Evolutionary conservation across 768 basidiomycete genomes (phyloP).

Genomic region (Hirschioporus abietinus): DNA sequence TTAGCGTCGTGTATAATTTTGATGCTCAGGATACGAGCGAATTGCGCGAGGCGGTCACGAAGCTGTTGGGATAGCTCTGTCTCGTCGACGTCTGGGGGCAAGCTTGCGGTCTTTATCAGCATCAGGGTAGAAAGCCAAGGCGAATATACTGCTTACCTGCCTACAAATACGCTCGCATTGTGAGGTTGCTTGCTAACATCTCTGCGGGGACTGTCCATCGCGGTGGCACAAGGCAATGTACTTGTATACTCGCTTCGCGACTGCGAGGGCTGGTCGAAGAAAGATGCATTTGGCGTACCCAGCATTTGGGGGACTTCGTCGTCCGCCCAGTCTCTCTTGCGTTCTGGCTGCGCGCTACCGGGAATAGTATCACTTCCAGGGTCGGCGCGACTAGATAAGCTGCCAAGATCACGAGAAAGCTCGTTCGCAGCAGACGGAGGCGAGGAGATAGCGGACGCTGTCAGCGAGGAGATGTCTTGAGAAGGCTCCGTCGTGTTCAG

Average conservation of each 20-base stretch:
- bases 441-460: slow-evolving; percentile 12
- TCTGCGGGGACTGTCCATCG: neutral
- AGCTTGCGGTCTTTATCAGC: slow-evolving; percentile 34
- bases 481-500: slow-evolving; percentile 44
- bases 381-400: slow-evolving; percentile 26
- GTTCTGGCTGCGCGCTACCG: neutral
- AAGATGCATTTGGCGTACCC: neutral
- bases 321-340: neutral
- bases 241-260: neutral
- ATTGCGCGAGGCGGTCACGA: slow-evolving; percentile 59
- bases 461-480: slow-evolving; percentile 26
- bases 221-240: slow-evolving; percentile 1
- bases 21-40: slow-evolving; percentile 60
- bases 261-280: neutral
- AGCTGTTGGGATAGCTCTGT: slow-evolving; percentile 56
- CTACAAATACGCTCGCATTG: slow-evolving; percentile 80
- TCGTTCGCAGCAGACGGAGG: slow-evolving; percentile 13
- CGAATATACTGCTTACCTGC: slow-evolving; percentile 46
- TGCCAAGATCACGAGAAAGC: slow-evolving; percentile 18
- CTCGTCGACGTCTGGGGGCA: slow-evolving; percentile 66
- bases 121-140: slow-evolving; percentile 7
- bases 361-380: slow-evolving; percentile 5
- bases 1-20: slow-evolving; percentile 70
- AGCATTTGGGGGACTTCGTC: neutral
- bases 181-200: slow-evolving; percentile 47